Base-by-base conservation (phyloP, 345 rosid species). In the Laguncularia racemosa region DNA sequence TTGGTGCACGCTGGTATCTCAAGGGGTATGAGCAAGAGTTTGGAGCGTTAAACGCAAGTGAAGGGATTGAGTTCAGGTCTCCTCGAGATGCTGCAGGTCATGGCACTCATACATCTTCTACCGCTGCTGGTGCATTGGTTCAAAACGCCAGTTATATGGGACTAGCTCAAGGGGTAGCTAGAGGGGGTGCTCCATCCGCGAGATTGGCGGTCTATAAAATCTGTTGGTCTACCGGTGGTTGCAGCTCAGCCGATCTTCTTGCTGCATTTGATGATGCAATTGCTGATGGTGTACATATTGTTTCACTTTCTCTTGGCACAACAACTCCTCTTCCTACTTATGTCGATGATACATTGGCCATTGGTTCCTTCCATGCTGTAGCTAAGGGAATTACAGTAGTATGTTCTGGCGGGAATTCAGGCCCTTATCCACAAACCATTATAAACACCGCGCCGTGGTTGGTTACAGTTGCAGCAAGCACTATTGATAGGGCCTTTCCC, bases 21-120 rank as follows among this genome's bases (percentile, higher is more conserved):
- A 71, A 71, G 60, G 82, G 82, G 59, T 78, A 78, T 21, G 82
- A 78, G 58, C 74, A 76, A 49, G 78, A 73, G 64, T 74, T 73
- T 16, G 78, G 81, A 53, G 64, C 55, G 20, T 20, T 61, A 38
- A 58, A 56, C 55, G 16, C 45, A 6, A 46, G 54, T 0, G n/a
- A 46, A 1, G 46, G 59, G 57, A 46, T 58, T 15, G 85, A 81
- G 61, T 77, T 70, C 63, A 61, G 66, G 49, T 75, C 75, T n/a
- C 65, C 76, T 14, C 67, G 80, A 2, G 81, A 77, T 63, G 66
- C 59, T 15, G 44, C 21, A 1, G 78, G 73, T 28, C 81, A 77
- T 52, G 81, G 81, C 8, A 70, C 78, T 14, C 78, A 73, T 69
- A 73, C 81, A 46, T 56, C 82, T 20, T 71, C 72, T 1, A 73